These are phyloP conservation scores for Aspergillus japonicus DNA, from an alignment of 2,329 filamentous ascomycete species.

Conservation along the genomic window DNA sequence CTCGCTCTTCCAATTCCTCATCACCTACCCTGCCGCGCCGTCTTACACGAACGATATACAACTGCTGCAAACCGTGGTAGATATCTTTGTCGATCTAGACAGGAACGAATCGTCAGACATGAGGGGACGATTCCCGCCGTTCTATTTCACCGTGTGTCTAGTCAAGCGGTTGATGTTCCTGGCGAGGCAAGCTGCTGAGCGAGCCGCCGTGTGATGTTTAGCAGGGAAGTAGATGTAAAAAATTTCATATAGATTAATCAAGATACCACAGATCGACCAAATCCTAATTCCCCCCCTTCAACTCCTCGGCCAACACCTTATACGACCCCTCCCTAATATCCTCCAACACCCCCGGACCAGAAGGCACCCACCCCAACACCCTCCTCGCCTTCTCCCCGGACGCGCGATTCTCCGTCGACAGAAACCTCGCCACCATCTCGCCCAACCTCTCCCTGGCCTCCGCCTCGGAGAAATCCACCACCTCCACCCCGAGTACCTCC, in stretches of 20 bases:
- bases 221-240: too few relatives aligned
- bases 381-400: conserved; percentile 39
- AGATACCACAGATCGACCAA: not conserved
- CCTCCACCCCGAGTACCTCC: conserved; percentile 33
- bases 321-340: not conserved
- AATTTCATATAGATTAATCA: too few relatives aligned
- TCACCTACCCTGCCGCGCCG: conserved; percentile 13
- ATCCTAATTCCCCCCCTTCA: not conserved
- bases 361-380: conserved; percentile 38
- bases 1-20: conserved; percentile 24
- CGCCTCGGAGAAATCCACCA: conserved; percentile 26
- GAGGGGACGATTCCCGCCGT: conserved; percentile 19
- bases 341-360: not conserved
- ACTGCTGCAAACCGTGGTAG: conserved; percentile 17
- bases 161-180: conserved; percentile 20
- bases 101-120: conserved; percentile 8
- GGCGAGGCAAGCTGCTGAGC: conserved; percentile 21
- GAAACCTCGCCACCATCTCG: conserved; percentile 26
- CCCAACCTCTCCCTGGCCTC: conserved; percentile 33
- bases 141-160: conserved; percentile 21
- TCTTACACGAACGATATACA: conserved; percentile 18
- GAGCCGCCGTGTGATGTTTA: not conserved
- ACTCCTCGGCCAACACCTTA: not conserved
- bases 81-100: conserved; percentile 16
- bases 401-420: conserved; percentile 32